phyloP scores from a whole-genome alignment of 176 grass and related monocot genomes.

The Zoysia pacifica region DNA sequence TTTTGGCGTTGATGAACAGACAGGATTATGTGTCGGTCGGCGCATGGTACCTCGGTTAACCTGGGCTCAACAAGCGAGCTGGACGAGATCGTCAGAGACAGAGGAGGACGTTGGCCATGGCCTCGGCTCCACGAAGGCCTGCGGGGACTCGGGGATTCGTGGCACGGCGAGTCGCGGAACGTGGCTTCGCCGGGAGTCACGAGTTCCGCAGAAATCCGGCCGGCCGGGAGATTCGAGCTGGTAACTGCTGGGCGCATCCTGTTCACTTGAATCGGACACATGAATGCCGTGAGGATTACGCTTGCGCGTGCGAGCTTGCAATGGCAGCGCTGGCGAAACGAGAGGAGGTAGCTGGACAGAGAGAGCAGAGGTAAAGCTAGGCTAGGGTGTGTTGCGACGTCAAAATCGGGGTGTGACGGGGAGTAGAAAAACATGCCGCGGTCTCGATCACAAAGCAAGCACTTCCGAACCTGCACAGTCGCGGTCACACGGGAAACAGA shows the following conservation, averaged over 20 bases:
- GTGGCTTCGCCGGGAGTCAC: not conserved
- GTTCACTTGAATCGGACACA: not conserved
- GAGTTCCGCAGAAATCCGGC: not conserved
- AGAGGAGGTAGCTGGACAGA: not conserved
- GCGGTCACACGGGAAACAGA: not conserved
- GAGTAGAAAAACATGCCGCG: not conserved
- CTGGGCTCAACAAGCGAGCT: not conserved
- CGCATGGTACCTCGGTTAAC: not conserved
- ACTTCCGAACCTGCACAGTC: not conserved
- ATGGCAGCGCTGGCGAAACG: not conserved
- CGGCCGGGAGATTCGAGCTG: not conserved
- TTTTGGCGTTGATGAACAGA: not conserved
- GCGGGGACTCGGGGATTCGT: not conserved
- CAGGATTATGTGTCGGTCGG: not conserved
- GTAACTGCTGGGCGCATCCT: not conserved
- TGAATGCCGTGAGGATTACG: slow-evolving; percentile 20
- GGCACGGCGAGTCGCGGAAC: not conserved
- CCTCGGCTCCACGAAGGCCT: not conserved
- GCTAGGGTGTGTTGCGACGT: slow-evolving; percentile 22
- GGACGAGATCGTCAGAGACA: not conserved
- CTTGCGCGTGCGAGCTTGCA: not conserved
- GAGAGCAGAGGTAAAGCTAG: not conserved
- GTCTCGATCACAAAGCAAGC: not conserved
- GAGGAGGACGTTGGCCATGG: not conserved
- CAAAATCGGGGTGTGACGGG: slow-evolving; percentile 26